These are phyloP conservation scores for Galeopsis tetrahit DNA, from an alignment of 257 asterid genomes.

Conservation along the genomic window DNA sequence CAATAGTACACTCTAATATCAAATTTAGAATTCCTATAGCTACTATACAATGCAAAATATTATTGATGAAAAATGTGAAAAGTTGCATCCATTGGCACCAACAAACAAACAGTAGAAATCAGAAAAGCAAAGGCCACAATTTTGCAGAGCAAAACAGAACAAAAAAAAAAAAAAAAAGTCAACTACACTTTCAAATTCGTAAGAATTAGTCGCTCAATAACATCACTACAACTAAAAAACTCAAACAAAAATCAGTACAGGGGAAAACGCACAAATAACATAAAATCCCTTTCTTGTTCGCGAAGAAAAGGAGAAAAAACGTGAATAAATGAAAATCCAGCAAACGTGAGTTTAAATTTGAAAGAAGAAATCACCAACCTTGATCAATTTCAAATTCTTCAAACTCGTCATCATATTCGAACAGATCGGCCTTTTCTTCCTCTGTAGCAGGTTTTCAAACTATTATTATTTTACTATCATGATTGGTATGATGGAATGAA, in stretches of 20 bases:
- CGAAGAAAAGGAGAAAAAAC: constrained; percentile 16
- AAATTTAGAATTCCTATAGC: neutral
- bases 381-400: constrained; percentile 82
- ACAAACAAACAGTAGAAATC: neutral
- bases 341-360: neutral
- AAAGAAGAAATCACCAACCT: constrained; percentile 40
- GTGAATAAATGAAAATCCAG: constrained; percentile 18
- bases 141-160: neutral
- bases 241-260: constrained; percentile 9
- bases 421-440: constrained; percentile 75
- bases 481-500: too few species aligned
- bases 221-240: neutral
- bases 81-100: neutral
- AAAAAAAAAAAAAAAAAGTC: neutral
- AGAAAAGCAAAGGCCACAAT: neutral
- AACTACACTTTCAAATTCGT: neutral
- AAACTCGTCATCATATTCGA: constrained; percentile 87
- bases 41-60: neutral
- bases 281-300: constrained; percentile 18
- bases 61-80: neutral
- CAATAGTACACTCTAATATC: neutral
- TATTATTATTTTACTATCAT: too few species aligned
- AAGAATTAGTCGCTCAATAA: neutral
- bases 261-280: neutral
- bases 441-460: constrained; percentile 62